Percentiles rank a stretch among this genome's conserved stretches.
Evolutionary conservation across 2,329 filamentous ascomycete species (phyloP).

Genomic region (Aspergillus ochraceus): DNA sequence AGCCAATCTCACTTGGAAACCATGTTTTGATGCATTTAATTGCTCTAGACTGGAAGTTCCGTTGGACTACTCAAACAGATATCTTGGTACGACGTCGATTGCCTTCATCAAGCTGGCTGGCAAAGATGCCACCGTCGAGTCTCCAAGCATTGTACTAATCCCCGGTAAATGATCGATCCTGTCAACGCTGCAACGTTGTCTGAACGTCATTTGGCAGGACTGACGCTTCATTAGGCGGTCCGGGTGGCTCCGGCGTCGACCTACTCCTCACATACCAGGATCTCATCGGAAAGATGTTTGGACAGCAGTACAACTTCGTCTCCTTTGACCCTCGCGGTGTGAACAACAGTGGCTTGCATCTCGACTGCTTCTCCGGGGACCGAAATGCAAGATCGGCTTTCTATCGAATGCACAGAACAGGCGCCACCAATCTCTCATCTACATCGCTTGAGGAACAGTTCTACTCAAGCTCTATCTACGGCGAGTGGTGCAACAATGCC

Average conservation of each 20-base stretch:
- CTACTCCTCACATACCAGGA: conserved; percentile 26
- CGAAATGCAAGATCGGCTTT: conserved; percentile 16
- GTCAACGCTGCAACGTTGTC: background rate
- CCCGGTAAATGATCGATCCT: background rate
- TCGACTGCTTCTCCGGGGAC: conserved; percentile 26
- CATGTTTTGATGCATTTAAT: background rate
- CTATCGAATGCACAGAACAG: conserved; percentile 26
- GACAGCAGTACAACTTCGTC: conserved; percentile 45
- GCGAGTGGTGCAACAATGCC: conserved; percentile 21
- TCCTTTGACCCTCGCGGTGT: conserved; percentile 47
- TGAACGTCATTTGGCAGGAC: background rate
- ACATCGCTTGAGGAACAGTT: conserved; percentile 30
- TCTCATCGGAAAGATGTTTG: conserved; percentile 29
- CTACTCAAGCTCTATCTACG: conserved; percentile 23
- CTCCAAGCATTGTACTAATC: conserved; percentile 16
- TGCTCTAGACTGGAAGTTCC: background rate
- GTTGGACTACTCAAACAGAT: background rate
- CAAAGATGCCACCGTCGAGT: conserved; percentile 16
- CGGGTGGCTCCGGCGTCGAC: conserved; percentile 17
- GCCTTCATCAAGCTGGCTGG: conserved; percentile 20
- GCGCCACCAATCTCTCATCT: conserved; percentile 22
- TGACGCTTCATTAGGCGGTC: background rate
- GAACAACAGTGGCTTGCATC: conserved; percentile 31
- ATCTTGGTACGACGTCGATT: conserved; percentile 15
- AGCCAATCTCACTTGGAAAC: background rate